Base-by-base conservation (phyloP, 306 rosid genomes). In the Quercus glauca region DNA sequence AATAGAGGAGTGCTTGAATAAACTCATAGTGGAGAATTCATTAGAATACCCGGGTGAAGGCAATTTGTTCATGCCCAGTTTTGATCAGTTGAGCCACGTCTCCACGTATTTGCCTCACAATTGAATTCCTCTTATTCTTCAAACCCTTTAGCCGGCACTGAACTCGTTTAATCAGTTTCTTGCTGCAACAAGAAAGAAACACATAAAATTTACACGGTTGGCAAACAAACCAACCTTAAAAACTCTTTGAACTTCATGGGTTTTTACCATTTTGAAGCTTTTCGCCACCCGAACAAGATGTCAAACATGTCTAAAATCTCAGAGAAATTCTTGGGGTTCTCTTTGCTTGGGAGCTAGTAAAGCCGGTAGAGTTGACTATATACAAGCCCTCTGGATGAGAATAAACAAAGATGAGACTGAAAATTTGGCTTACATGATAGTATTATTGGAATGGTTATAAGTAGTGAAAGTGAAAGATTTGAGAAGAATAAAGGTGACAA, bases 201-300 rank as follows among this genome's bases (percentile, higher is more conserved):
- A 11, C 19, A 72, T 20, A 29, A 43, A 83, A 63, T n/a, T 70
- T 72, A 52, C 17, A 29, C 63, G 58, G 26, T 12, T 61, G 15
- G 6, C 65, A 78, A 33, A 29, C 35, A 28, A 55, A 77, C 29
- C 2, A 59, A 31, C 11, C 0, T 69, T 68, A 73, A 15, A 74
- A 15, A 12, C 56, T 12, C 53, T 49, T 29, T 23, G 2, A 69
- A 52, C 4, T 55, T 18, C n/a, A 23, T 60, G 13, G 49, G 53
- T 12, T 49, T 11, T 77, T 89, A 94, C 98, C 98, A 94, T 85
- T 87, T 92, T 0, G 97, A 91, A 81, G 97, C 98, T 70, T 91
- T 92, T 75, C 92, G 74, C 97, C 98, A 94, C 12, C 97, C 97
- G 65, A 92, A 91, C 33, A 92, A 77, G 81, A 85, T 29, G 76